These are phyloP conservation scores for Conticribra guillardii DNA, from an alignment of 108 stramenopile genomes.

Conservation along the genomic window DNA sequence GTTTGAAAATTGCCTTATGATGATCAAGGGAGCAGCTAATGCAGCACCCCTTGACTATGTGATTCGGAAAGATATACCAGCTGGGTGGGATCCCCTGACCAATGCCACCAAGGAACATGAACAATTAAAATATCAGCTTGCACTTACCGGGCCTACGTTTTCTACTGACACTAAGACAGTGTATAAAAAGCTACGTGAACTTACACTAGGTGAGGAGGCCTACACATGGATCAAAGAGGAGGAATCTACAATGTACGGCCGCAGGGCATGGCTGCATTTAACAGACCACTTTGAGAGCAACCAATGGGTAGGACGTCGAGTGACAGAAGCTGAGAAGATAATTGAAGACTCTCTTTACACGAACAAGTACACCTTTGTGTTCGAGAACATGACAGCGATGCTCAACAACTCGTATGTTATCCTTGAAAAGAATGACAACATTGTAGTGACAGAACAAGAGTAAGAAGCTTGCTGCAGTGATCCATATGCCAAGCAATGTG, in stretches of 20 bases:
- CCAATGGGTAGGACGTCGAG: too few species aligned
- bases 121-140: constrained; percentile 12
- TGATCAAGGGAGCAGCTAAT: not conserved
- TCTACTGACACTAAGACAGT: constrained; percentile 13
- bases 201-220: not conserved
- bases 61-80: constrained; percentile 2
- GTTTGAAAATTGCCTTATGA: not conserved
- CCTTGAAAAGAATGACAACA: too few species aligned
- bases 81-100: constrained; percentile 18
- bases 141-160: constrained; percentile 6
- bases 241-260: not conserved
- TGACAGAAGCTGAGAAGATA: too few species aligned
- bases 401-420: constrained; percentile 7
- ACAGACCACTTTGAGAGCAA: too few species aligned
- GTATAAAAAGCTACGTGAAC: not conserved
- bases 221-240: constrained; percentile 10
- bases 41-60: constrained; percentile 19
- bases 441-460: too few species aligned
- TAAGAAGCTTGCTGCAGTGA: too few species aligned
- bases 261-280: not conserved
- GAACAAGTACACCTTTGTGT: not conserved
- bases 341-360: not conserved
- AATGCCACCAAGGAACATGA: constrained; percentile 8
- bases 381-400: not conserved
- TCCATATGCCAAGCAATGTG: too few species aligned